Base-by-base conservation (phyloP, 2,329 filamentous ascomycete species). In the Fusarium chuoi region DNA sequence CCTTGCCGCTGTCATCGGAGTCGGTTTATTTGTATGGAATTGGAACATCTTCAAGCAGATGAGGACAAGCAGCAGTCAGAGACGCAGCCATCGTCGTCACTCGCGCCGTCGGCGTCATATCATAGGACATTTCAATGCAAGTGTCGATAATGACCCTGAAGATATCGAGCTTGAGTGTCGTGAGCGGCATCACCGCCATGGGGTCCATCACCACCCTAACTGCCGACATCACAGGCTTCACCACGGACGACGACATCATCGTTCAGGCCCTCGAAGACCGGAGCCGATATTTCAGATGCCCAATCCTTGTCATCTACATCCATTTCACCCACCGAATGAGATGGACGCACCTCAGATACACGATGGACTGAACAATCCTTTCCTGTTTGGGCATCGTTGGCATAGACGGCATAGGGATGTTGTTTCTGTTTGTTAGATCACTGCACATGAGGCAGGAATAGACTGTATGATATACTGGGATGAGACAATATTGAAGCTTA, bases 311-410 rank as follows among this genome's bases (percentile, higher is more conserved):
- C 56, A 74, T 13, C 20, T 14, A 26, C 51, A 45, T 41, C 15
- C 46, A 5, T 6, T 42, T 6, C 48, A 57, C 11, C 44, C 48
- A 28, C 57, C 30, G 18, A 78, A 78, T 39, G 73, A 73, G 13
- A 78, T 78, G 76, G 76, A 78, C 49, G 76, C 76, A 12, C 76
- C 76, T n/a, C 76, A 78, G 62, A 64, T 77, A 26, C 42, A 71
- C 22, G 20, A 41, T 10, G 41, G 30, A 33, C 46, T 41, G 51
- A 46, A 67, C 17, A 55, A 33, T 22, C 36, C 60, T 17, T 48
- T 44, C 30, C 9, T 54, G 14, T 62, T 54, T 22, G 46, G 51
- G 26, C 58, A 72, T 17, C 49, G 49, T 13, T n/a, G 24, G 13
- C 44, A 45, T 5, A 62, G 41, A 8, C 42, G 39, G 17, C 48